These are phyloP conservation scores for Tieghemostelium lacteum DNA, from an alignment of 78 protist genomes.

Conservation along the genomic window DNA sequence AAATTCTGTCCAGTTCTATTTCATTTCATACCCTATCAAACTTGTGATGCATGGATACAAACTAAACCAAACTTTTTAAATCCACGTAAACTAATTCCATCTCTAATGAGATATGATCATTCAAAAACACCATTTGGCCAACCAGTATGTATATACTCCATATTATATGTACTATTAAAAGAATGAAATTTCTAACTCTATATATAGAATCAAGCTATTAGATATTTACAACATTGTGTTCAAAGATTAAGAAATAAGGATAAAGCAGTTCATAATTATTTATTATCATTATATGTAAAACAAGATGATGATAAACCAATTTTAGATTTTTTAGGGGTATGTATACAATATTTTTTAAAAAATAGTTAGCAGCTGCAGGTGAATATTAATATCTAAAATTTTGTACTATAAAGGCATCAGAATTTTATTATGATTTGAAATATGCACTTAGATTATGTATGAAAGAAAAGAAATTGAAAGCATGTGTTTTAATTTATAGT, in stretches of 20 bases:
- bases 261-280: conserved; percentile 90
- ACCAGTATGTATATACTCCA: conserved; percentile 15
- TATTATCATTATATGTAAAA: conserved; percentile 90
- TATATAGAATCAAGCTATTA: conserved; percentile 91
- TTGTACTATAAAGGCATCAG: conserved; percentile 1
- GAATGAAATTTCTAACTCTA: background rate
- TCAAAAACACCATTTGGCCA: conserved; percentile 33
- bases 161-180: background rate
- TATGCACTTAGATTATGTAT: conserved; percentile 94
- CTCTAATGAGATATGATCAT: conserved; percentile 91
- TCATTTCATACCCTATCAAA: conserved; percentile 87
- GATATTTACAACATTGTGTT: conserved; percentile 90
- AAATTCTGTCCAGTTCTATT: conserved; percentile 92
- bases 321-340: background rate
- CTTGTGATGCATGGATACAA: conserved; percentile 86
- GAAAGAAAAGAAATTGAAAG: conserved; percentile 81
- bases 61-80: conserved; percentile 17
- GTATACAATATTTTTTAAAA: background rate
- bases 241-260: conserved; percentile 70
- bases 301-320: conserved; percentile 85
- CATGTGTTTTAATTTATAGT: conserved; percentile 92
- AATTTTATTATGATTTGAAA: conserved; percentile 83
- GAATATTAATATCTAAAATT: background rate
- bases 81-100: conserved; percentile 92
- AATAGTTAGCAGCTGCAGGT: background rate